Base-by-base conservation (phyloP, 78 protist species). In the Thecamonas trahens region DNA sequence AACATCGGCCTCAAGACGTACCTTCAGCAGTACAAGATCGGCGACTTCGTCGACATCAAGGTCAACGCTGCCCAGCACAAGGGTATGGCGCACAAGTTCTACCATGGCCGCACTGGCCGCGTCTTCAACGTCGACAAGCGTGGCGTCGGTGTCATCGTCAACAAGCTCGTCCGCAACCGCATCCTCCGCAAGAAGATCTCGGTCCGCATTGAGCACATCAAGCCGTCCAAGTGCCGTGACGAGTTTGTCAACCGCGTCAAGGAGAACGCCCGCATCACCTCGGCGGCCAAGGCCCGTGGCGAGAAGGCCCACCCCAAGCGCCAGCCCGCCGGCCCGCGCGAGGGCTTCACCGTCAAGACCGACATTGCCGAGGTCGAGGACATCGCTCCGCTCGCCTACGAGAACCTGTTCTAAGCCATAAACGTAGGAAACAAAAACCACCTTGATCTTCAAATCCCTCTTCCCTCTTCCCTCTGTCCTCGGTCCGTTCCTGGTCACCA, bases 1-100 rank as follows among this genome's bases (percentile, higher is more conserved):
- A 58, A 52, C 24, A 37, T 64, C 54, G 29, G 72, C 29, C 81
- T 87, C 39, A 54, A 90, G 77, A 89, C 88, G 39, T 84, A 74
- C 88, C 75, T 89, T 44, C 61, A 61, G 70, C 65, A 63, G 57
- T 91, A 77, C 91, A 79, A 80, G 72, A 13, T 40, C 24, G 99
- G 99, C 53, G 97, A 97, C 54, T 68, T 34, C 80, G 99, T 97
- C 35, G 97, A 94, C 68, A 60, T 97, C 82, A 65, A 53, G 20
- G 93, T 80, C 68, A 86, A 95, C 84, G 88, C 91, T 8, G 83
- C 98, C 20, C 64, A 88, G 80, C 99, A 94, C 76, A 85, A 88
- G 84, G 99, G 99, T 55, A 95, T 98, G 98, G 99, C 99, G 68
- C 91, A 95, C 98, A 96, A 93, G 90, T 90, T 73, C 93, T 98